phyloP scores from a whole-genome alignment of 345 rosid species.

The Brassica rapa region DNA sequence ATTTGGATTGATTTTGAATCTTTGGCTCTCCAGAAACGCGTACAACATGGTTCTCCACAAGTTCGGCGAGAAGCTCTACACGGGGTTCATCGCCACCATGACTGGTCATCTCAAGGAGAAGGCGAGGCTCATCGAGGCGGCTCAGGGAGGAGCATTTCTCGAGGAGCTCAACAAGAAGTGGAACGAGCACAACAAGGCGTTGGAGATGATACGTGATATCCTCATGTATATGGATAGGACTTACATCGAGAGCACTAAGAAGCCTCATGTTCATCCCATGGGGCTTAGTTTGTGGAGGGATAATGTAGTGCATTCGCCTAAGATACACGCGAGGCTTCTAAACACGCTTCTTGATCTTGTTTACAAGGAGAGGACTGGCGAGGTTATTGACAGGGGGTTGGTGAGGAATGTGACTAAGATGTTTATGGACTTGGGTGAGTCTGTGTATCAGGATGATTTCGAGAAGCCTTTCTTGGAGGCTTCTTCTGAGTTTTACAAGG shows the following conservation, averaged over 20 bases:
- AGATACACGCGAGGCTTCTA: slow-evolving; percentile 72
- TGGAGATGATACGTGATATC: slow-evolving; percentile 97
- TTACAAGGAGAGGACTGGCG: slow-evolving; percentile 79
- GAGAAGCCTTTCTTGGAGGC: slow-evolving; percentile 91
- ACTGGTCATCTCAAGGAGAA: slow-evolving; percentile 84
- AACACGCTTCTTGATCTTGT: slow-evolving; percentile 86
- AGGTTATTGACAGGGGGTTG: slow-evolving; percentile 87
- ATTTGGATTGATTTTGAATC: background rate
- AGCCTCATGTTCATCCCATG: slow-evolving; percentile 91
- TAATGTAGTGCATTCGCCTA: slow-evolving; percentile 66
- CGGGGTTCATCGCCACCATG: slow-evolving; percentile 84
- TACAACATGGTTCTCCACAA: slow-evolving; percentile 99
- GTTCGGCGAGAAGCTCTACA: slow-evolving; percentile 85
- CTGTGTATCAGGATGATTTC: slow-evolving; percentile 94
- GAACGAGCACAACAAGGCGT: slow-evolving; percentile 96
- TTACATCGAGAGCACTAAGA: slow-evolving; percentile 70
- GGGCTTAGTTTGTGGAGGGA: slow-evolving; percentile 95
- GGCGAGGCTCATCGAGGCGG: slow-evolving; percentile 75
- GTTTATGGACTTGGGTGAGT: slow-evolving; percentile 92
- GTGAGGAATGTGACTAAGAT: slow-evolving; percentile 92
- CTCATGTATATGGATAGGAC: slow-evolving; percentile 99
- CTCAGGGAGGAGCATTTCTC: slow-evolving; percentile 88
- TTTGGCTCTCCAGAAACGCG: slow-evolving; percentile 64
- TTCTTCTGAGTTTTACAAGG: slow-evolving; percentile 88
- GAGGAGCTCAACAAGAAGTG: slow-evolving; percentile 96